Evolutionary conservation across 345 rosid genomes (phyloP).

Genomic region (Excoecaria cochinchinensis): DNA sequence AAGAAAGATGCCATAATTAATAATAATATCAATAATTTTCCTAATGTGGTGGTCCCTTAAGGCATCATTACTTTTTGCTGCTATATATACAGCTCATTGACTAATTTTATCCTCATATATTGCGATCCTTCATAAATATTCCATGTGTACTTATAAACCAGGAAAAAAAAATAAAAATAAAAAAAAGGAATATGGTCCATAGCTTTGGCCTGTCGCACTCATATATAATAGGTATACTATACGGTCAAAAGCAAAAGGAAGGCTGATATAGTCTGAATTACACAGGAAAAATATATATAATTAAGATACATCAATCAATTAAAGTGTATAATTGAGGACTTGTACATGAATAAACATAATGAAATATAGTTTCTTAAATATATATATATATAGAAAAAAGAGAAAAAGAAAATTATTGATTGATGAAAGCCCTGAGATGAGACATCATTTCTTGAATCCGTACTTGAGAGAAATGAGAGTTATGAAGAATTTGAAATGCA

Average conservation of each 20-base stretch:
- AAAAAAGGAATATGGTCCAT: not conserved
- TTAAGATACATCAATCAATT: not conserved
- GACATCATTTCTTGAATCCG: conserved; percentile 59
- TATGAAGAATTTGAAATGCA: conserved; percentile 64
- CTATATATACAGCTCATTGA: not conserved
- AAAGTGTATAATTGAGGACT: not conserved
- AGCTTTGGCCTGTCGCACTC: too few species aligned
- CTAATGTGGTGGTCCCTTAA: not conserved
- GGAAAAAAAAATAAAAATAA: not conserved
- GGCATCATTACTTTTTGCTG: conserved; percentile 1
- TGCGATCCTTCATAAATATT: not conserved
- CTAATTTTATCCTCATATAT: not conserved
- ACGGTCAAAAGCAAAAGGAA: conserved; percentile 1
- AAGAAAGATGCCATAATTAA: too few species aligned
- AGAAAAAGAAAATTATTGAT: conserved; percentile 10
- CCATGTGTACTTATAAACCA: not conserved
- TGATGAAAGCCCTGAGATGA: conserved; percentile 53
- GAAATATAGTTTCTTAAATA: not conserved
- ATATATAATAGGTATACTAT: too few species aligned
- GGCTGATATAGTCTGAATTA: conserved; percentile 1
- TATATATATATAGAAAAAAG: not conserved
- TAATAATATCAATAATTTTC: not conserved
- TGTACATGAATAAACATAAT: not conserved
- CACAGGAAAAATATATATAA: not conserved
- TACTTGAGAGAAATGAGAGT: conserved; percentile 39